Base-by-base conservation (phyloP, 768 basidiomycete genomes). In the Naganishia kalamii region DNA sequence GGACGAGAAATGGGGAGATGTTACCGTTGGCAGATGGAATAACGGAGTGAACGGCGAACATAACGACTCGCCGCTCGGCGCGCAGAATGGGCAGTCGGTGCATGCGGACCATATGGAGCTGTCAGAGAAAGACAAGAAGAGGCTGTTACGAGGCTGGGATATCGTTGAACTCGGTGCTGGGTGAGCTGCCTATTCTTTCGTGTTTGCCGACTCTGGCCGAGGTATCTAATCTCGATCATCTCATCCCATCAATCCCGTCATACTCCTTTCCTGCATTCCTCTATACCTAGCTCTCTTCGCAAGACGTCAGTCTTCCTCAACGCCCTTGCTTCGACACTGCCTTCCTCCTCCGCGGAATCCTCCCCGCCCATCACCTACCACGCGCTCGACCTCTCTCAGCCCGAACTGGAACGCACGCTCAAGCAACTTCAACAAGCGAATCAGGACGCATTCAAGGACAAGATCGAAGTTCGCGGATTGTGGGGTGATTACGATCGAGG, bases 141-240 rank as follows among this genome's bases (percentile, higher is more conserved):
- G 57, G 65, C 60, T 50, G 8, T 59, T 70, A 30, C 52, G 50
- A 40, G 71, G 74, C 4, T 79, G 74, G 60, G 82, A 86, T 59
- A 82, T 96, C 7, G 82, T 97, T 44, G 93, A 97, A 74, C 83
- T 98, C n/a, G 93, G 94, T 47, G 90, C 92, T 10, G 93, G 93
- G 90, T 92, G 89, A 25, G 49, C 46, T 41, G 62, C 62, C 57
- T 29, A 23, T n/a, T n/a, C 52, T 46, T 50, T 47, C 17, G 30
- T 33, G 15, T 23, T 27, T 23, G 4, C 29, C 30, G 11, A 65
- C 60, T 54, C 50, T 44, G 40, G 41, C 32, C 27, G 21, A 32
- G 13, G 25, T 33, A 62, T 54, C 62, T 61, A 33, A 47, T 61
- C 44, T 60, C 48, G 30, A 66, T 66, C 44, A 37, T 52, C 29